Evolutionary conservation across 2,329 filamentous ascomycete genomes (phyloP).

Genomic region (Diaporthe ilicicola): DNA sequence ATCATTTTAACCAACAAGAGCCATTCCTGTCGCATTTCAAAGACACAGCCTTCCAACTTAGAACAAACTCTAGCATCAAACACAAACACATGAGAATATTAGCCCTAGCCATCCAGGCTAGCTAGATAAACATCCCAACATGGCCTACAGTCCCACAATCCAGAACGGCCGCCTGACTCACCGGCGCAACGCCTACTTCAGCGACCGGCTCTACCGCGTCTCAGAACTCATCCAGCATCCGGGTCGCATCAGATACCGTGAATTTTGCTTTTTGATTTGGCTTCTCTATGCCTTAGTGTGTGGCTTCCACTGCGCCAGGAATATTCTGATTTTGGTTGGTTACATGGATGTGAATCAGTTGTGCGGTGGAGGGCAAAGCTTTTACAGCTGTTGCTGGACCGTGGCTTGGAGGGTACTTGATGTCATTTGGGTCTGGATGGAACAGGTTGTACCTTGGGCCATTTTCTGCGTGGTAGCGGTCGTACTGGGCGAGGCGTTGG

Average conservation of each 20-base stretch:
- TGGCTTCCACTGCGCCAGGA: constrained; percentile 9
- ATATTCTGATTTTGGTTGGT: neutral
- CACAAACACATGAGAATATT: neutral
- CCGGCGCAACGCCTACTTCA: constrained; percentile 34
- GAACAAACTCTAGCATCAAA: too few relatives aligned
- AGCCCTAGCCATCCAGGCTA: neutral
- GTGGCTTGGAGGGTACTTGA: constrained; percentile 8
- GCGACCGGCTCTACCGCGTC: constrained; percentile 30
- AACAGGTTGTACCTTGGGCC: constrained; percentile 34
- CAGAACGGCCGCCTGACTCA: neutral
- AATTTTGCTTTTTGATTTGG: constrained; percentile 28
- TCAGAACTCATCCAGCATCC: constrained; percentile 34
- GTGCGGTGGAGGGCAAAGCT: constrained; percentile 14
- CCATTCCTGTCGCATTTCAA: too few relatives aligned
- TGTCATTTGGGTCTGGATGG: constrained; percentile 8
- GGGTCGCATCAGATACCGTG: constrained; percentile 31
- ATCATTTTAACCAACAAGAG: too few relatives aligned
- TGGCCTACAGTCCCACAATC: neutral
- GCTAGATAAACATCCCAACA: neutral
- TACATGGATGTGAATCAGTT: constrained; percentile 20
- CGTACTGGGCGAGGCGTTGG: constrained; percentile 34
- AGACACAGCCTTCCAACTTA: neutral
- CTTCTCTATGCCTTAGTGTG: constrained; percentile 27
- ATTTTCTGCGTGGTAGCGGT: constrained; percentile 22
- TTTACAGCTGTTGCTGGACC: neutral